phyloP scores from a whole-genome alignment of 805 yeast species.

The Candida nemodendra region DNA sequence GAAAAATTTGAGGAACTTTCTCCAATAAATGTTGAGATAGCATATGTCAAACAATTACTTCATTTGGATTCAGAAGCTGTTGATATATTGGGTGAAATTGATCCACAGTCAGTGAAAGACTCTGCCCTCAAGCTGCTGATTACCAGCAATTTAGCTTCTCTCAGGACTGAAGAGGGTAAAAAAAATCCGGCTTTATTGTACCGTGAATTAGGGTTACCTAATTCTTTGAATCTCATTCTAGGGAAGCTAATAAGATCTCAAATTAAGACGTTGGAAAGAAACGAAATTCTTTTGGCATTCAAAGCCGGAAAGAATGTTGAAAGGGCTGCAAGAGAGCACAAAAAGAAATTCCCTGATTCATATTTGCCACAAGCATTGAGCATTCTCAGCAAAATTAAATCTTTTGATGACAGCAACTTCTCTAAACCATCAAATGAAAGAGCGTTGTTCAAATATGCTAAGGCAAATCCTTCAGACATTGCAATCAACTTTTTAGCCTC shows the following conservation, averaged over 20 bases:
- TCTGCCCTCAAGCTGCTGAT: constrained; percentile 40
- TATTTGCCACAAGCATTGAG: constrained; percentile 26
- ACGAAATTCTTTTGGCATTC: constrained; percentile 43
- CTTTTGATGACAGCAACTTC: constrained; percentile 15
- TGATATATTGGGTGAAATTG: constrained; percentile 36
- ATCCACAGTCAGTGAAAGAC: constrained; percentile 35
- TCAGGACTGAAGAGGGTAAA: constrained; percentile 12
- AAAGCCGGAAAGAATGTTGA: constrained; percentile 35
- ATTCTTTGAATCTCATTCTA: constrained; percentile 24
- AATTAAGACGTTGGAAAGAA: constrained; percentile 39
- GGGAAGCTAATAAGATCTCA: constrained; percentile 41
- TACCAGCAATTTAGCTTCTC: constrained; percentile 43
- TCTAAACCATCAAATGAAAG: constrained; percentile 27
- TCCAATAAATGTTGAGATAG: constrained; percentile 61
- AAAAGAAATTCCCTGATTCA: constrained; percentile 25
- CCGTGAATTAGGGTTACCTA: constrained; percentile 31
- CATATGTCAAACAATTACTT: constrained; percentile 46
- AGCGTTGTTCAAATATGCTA: constrained; percentile 35
- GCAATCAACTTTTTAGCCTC: constrained; percentile 34
- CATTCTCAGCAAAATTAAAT: constrained; percentile 20
- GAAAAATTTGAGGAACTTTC: constrained; percentile 53
- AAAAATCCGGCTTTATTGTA: constrained; percentile 29
- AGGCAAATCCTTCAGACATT: constrained; percentile 28
- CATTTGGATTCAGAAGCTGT: constrained; percentile 37
- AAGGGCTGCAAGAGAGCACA: constrained; percentile 18